A percentile compares a stretch with the other conserved stretches of the same genome.
Conservation (phyloP, 345 rosid species). For the Citrus unshiu region DNA sequence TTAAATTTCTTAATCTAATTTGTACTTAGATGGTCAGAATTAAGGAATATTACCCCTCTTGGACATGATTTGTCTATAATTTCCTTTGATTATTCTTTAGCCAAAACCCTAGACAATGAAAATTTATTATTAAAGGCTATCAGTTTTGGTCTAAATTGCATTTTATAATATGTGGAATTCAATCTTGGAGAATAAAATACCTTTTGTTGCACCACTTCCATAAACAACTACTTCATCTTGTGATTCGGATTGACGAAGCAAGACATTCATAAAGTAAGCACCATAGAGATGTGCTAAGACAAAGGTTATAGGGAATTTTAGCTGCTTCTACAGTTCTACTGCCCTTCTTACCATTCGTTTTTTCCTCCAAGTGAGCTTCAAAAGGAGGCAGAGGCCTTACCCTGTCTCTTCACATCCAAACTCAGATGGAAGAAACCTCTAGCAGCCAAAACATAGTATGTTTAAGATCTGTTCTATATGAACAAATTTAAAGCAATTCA, state of each 20-base stretch:
- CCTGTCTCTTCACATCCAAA: slow-evolving; percentile 43
- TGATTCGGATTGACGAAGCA: slow-evolving; percentile 25
- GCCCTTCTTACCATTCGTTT: slow-evolving; percentile 27
- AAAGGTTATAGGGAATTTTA: slow-evolving; percentile 34
- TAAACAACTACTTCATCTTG: slow-evolving; percentile 10
- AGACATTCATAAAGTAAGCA: slow-evolving; percentile 29
- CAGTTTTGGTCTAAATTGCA: background rate
- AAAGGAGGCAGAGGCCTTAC: slow-evolving; percentile 33
- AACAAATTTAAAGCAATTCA: too few species aligned
- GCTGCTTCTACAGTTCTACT: slow-evolving; percentile 15
- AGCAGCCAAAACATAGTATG: background rate
- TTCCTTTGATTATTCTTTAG: too few species aligned
- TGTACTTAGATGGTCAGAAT: too few species aligned
- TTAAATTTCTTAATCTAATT: too few species aligned
- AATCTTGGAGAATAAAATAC: background rate
- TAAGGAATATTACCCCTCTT: too few species aligned
- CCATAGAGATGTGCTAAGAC: slow-evolving; percentile 29
- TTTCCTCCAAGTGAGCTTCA: slow-evolving; percentile 22
- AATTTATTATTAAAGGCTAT: too few species aligned
- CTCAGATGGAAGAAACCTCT: slow-evolving; percentile 51
- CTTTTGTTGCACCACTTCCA: slow-evolving; percentile 39
- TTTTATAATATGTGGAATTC: background rate
- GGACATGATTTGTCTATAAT: too few species aligned
- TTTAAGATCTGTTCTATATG: too few species aligned
- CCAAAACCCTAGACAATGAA: too few species aligned